phyloP scores from a whole-genome alignment of 2,329 filamentous ascomycete species.

The Colletotrichum karsti region DNA sequence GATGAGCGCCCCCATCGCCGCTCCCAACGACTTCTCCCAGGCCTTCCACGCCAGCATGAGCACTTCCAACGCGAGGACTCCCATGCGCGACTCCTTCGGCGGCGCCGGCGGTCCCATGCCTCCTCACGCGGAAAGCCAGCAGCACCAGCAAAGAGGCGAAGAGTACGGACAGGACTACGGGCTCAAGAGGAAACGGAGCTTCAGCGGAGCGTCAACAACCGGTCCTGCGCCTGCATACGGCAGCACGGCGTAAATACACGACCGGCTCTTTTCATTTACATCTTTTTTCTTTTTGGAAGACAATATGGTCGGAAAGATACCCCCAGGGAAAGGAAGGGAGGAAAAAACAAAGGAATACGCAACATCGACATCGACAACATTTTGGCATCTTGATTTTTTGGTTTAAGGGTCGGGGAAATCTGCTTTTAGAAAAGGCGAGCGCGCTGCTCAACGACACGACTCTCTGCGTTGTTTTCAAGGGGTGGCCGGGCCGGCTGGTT shows the following conservation, averaged over 20 bases:
- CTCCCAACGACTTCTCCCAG: conserved; percentile 61
- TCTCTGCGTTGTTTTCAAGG: not conserved
- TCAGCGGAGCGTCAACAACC: conserved; percentile 32
- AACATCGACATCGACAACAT: not conserved
- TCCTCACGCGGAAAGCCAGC: conserved; percentile 14
- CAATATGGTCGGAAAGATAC: not conserved
- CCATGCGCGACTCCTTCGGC: conserved; percentile 55
- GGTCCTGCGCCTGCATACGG: conserved; percentile 32
- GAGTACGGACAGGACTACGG: conserved; percentile 37
- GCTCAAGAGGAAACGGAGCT: conserved; percentile 50
- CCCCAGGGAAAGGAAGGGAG: conserved; percentile 1
- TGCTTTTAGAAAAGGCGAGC: conserved; percentile 21
- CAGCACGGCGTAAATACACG: conserved; percentile 25
- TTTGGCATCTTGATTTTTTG: not conserved
- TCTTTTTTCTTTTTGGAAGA: not conserved
- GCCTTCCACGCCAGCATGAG: conserved; percentile 53
- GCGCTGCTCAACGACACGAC: conserved; percentile 26
- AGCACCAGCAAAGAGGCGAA: conserved; percentile 30
- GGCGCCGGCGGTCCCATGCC: conserved; percentile 40
- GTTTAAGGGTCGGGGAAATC: not conserved
- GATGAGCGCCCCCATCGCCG: conserved; percentile 62
- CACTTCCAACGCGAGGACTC: conserved; percentile 45
- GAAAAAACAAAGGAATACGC: not conserved
- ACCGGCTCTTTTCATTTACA: not conserved
- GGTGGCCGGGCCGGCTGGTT: no score